A percentile compares a stretch with the other conserved stretches of the same genome.
Conservation (phyloP, 176 grass and related monocot genomes). For the Phragmites australis region DNA sequence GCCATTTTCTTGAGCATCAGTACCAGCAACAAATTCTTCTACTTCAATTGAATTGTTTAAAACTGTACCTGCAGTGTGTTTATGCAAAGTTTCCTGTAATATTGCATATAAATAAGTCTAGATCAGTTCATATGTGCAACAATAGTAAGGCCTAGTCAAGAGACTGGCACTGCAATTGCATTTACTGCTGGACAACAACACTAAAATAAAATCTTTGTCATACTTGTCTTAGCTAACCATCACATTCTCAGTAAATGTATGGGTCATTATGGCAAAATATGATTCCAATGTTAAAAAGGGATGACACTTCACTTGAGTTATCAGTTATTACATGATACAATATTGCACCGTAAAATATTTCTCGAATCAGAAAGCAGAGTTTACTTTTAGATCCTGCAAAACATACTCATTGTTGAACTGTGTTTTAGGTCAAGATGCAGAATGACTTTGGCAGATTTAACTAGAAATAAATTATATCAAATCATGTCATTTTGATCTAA, state of each 20-base stretch:
- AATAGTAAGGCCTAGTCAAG: neutral
- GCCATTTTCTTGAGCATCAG: constrained; percentile 48
- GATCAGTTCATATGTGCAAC: neutral
- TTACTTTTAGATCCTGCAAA: constrained; percentile 1
- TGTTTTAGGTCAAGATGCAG: constrained; percentile 7
- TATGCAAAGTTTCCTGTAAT: constrained; percentile 88
- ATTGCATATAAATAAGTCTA: neutral
- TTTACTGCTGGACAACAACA: neutral
- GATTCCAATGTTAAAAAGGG: neutral
- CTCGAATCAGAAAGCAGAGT: neutral
- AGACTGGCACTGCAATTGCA: neutral
- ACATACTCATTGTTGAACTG: neutral
- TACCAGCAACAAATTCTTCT: constrained; percentile 46
- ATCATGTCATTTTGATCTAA: neutral
- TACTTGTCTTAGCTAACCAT: neutral
- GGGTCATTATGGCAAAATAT: neutral
- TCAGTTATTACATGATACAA: neutral
- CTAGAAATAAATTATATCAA: neutral
- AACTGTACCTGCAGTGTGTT: constrained; percentile 45
- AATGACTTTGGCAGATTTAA: neutral
- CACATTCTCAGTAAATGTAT: neutral
- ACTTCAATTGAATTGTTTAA: constrained; percentile 46
- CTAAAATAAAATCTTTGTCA: neutral
- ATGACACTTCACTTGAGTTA: neutral
- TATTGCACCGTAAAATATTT: neutral